phyloP scores from a whole-genome alignment of 176 grass and related monocot species.

The Triticum monococcum region DNA sequence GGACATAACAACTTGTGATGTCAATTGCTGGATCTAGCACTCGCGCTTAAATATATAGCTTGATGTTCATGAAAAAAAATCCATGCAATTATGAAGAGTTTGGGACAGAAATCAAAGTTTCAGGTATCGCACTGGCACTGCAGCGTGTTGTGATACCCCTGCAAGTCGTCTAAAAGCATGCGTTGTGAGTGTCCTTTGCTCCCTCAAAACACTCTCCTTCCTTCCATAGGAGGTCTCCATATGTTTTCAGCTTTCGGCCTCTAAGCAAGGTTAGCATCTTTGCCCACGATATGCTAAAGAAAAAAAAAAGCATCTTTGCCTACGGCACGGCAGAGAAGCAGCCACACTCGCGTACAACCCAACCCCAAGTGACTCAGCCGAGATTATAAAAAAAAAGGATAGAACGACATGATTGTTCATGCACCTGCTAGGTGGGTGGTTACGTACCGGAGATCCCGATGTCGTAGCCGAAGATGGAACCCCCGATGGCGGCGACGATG shows the following conservation, averaged over 20 bases:
- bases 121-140: background rate
- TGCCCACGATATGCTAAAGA: too few species aligned
- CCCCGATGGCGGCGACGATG: constrained; percentile 75
- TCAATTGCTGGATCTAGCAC: too few species aligned
- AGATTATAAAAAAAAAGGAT: background rate
- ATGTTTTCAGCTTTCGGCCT: too few species aligned
- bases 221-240: background rate
- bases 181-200: background rate
- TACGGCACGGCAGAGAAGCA: too few species aligned
- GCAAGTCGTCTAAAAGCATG: background rate
- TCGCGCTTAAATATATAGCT: too few species aligned
- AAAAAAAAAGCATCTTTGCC: too few species aligned
- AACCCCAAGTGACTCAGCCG: background rate
- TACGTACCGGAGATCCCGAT: constrained; percentile 78
- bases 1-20: too few species aligned
- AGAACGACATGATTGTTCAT: too few species aligned
- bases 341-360: too few species aligned
- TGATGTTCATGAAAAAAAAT: background rate
- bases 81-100: background rate
- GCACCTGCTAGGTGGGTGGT: background rate
- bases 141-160: too few species aligned
- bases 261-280: too few species aligned
- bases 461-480: constrained; percentile 92
- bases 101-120: background rate
- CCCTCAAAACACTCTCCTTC: background rate